Evolutionary conservation across 2,329 filamentous ascomycete genomes (phyloP).

Genomic region (Apiospora hydei): DNA sequence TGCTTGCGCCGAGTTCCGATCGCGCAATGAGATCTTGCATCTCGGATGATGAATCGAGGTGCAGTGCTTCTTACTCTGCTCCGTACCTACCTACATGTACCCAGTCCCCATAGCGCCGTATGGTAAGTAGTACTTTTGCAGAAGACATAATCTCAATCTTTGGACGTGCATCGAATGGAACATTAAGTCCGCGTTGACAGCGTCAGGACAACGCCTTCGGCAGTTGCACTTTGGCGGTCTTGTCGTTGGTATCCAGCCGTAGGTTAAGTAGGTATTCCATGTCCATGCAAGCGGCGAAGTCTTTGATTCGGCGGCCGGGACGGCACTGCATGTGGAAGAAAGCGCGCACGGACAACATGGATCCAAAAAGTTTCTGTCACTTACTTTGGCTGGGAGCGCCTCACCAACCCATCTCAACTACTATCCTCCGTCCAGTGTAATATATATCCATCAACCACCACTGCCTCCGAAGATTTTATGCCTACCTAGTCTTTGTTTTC

Average conservation of each 20-base stretch:
- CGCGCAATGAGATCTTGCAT: not conserved
- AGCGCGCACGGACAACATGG: not conserved
- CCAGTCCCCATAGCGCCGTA: too few species aligned
- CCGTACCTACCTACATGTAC: too few species aligned
- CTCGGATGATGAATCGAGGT: not conserved
- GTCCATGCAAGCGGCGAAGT: not conserved
- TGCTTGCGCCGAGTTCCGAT: not conserved
- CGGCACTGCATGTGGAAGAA: not conserved
- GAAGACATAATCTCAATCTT: not conserved
- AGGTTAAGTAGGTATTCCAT: not conserved
- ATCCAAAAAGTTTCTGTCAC: constrained; percentile 6
- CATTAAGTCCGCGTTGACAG: not conserved
- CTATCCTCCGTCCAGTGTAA: not conserved
- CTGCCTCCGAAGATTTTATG: constrained; percentile 29
- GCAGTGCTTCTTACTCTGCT: not conserved
- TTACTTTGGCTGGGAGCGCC: not conserved
- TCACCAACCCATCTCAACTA: constrained; percentile 18
- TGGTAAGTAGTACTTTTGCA: not conserved
- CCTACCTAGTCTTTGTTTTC: constrained; percentile 24
- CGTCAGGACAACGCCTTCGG: not conserved
- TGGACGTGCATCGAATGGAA: not conserved
- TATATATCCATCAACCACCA: constrained; percentile 8
- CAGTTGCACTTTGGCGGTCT: not conserved
- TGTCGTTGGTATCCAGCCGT: not conserved
- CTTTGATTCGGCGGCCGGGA: not conserved